phyloP scores from a whole-genome alignment of 441 rosid species.

The Flueggea neowawraea region DNA sequence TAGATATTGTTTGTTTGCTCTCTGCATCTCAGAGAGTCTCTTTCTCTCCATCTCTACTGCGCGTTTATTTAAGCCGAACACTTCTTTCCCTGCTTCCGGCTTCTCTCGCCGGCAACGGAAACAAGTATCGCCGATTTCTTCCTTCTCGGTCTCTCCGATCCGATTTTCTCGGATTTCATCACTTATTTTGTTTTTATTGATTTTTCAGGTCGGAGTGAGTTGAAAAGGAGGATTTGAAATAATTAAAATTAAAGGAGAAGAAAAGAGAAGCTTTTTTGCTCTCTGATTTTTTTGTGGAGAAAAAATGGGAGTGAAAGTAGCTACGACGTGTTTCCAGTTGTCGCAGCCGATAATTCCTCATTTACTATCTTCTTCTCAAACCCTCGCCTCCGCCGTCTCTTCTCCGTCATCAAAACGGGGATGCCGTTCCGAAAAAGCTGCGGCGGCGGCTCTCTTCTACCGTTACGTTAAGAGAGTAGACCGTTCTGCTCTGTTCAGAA shows the following conservation, averaged over 20 bases:
- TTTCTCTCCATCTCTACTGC: background rate
- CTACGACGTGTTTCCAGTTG: conserved; percentile 56
- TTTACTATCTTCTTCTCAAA: conserved; percentile 47
- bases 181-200: background rate
- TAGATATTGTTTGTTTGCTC: background rate
- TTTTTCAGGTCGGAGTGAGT: background rate
- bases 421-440: conserved; percentile 6
- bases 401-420: conserved; percentile 29
- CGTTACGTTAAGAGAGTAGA: conserved; percentile 37
- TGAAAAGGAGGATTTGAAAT: background rate
- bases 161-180: background rate
- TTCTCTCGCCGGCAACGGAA: too few relatives aligned
- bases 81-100: background rate
- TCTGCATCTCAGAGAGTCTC: background rate
- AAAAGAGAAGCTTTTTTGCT: background rate
- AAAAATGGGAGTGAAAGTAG: conserved; percentile 62
- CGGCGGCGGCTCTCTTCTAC: conserved; percentile 21
- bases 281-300: background rate
- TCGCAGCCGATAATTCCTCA: conserved; percentile 50
- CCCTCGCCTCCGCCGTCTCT: conserved; percentile 50
- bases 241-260: background rate
- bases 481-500: conserved; percentile 42
- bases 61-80: background rate
- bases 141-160: background rate
- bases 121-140: background rate